Base-by-base conservation (phyloP, 331 rosid species). In the Telfairia occidentalis region DNA sequence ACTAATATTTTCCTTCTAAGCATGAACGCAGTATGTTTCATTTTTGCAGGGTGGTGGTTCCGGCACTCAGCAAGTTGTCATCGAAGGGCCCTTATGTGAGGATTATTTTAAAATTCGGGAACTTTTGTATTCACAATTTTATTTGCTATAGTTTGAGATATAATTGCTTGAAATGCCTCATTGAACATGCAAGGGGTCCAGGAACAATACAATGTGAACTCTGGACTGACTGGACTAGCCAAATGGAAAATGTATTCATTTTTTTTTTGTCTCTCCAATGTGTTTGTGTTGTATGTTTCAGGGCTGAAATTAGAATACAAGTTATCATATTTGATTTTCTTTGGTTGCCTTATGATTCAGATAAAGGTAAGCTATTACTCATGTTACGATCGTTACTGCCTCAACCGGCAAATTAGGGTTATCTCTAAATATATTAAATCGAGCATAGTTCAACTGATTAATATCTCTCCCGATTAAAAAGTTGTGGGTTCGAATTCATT, bases 61-160 rank as follows among this genome's bases (percentile, higher is more conserved):
- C 76, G 93, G 96, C 48, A 86, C 96, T 15, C 99, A 90, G 78
- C 96, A 95, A 87, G 84, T 95, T 40, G 87, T 95, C 52, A 95
- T 95, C 26, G 98, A 91, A 84, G 98, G 97, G 59, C 97, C 96
- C 11, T 80, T 92, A 18, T 91, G 97, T 26, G 99, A 90, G 79
- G 97, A 95, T 73, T 95, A 88, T 79, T 92, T 90, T 71, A 91
- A 81, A 82, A 95, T 95, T 73, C 88, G 90, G 1, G 96, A 92
- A 18, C 88, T 86, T 78, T 86, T 95, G 26, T 89, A 92, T 78
- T 88, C 93, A 0, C 99, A 95, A 72, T 92, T 95, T 80, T 90
- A 90, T 81, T 76, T 95, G 89, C 96, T 95, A 71, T 95, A 84
- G 82, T 66, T 28, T 55, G 54, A 32, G 34, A 71, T 16, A 4